Conservation (phyloP, 768 basidiomycete genomes). For the Macrolepiota fuliginosa region DNA sequence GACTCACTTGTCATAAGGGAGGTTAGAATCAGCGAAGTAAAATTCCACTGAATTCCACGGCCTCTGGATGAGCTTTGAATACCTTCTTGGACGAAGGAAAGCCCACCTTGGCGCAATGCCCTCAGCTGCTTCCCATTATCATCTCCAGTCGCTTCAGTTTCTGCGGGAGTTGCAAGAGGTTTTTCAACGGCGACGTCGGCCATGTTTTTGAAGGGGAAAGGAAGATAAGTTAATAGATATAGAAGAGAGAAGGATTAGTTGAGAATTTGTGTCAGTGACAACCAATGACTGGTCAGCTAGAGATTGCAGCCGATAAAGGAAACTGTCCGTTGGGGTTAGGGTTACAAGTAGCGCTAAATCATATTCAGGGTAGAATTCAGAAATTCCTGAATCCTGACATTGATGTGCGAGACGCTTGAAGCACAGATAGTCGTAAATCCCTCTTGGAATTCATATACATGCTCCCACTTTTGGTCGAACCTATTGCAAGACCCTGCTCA, state of each 20-base stretch:
- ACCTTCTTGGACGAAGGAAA: background rate
- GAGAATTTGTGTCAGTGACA: background rate
- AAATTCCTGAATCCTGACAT: background rate
- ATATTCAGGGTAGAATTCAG: background rate
- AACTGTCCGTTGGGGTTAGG: background rate
- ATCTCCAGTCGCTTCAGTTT: constrained; percentile 13
- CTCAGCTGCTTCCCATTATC: constrained; percentile 39
- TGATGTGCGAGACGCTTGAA: too few species aligned
- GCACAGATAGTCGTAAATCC: background rate
- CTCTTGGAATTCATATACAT: background rate
- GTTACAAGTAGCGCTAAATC: background rate
- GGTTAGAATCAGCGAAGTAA: constrained; percentile 95
- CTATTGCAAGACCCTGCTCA: background rate
- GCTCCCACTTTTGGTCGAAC: too few species aligned
- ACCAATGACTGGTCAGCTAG: constrained; percentile 3
- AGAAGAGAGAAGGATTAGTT: background rate
- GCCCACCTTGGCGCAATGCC: constrained; percentile 56
- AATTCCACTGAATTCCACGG: constrained; percentile 82
- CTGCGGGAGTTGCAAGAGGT: constrained; percentile 13
- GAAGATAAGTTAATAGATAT: constrained; percentile 19
- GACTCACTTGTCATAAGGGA: constrained; percentile 82
- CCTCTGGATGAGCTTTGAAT: background rate
- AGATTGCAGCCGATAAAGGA: constrained; percentile 6
- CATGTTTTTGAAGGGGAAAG: constrained; percentile 21
- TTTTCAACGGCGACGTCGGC: constrained; percentile 25